phyloP scores from a whole-genome alignment of 2,329 filamentous ascomycete genomes.

The Beauveria sp. region DNA sequence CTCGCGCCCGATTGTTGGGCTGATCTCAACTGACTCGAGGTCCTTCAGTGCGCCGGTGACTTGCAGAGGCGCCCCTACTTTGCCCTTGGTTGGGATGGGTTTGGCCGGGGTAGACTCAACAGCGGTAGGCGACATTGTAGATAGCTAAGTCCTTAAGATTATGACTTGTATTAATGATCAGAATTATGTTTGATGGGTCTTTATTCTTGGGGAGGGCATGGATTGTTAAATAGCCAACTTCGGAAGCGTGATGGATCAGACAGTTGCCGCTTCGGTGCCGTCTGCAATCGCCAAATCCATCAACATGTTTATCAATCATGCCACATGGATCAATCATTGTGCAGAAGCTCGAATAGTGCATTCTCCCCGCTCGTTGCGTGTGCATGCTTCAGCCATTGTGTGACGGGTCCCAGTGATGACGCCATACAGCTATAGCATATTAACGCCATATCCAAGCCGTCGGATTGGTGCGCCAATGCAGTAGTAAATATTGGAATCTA shows the following conservation, averaged over 20 bases:
- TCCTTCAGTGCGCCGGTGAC: slow-evolving; percentile 42
- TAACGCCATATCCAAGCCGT: not conserved
- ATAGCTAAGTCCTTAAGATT: not conserved
- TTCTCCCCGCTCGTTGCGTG: not conserved
- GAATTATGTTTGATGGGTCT: not conserved
- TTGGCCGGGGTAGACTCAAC: not conserved
- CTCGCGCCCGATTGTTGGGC: slow-evolving; percentile 55
- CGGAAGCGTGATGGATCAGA: not conserved
- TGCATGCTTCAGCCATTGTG: slow-evolving; percentile 13
- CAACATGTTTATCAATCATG: not conserved
- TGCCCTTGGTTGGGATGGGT: slow-evolving; percentile 5
- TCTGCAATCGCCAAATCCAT: not conserved
- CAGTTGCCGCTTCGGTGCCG: not conserved
- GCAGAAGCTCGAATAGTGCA: not conserved
- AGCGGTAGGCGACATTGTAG: slow-evolving; percentile 5
- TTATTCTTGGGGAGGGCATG: not conserved
- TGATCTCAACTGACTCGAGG: slow-evolving; percentile 50
- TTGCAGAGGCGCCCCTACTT: slow-evolving; percentile 32
- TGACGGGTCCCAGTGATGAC: not conserved
- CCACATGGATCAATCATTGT: not conserved
- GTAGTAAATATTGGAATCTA: not conserved
- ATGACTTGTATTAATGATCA: not conserved
- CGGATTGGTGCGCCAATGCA: not conserved
- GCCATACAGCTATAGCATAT: not conserved
- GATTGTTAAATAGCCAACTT: not conserved